Evolutionary conservation across 2,329 filamentous ascomycete genomes (phyloP).

Genomic region (Tolypocladium inflatum): DNA sequence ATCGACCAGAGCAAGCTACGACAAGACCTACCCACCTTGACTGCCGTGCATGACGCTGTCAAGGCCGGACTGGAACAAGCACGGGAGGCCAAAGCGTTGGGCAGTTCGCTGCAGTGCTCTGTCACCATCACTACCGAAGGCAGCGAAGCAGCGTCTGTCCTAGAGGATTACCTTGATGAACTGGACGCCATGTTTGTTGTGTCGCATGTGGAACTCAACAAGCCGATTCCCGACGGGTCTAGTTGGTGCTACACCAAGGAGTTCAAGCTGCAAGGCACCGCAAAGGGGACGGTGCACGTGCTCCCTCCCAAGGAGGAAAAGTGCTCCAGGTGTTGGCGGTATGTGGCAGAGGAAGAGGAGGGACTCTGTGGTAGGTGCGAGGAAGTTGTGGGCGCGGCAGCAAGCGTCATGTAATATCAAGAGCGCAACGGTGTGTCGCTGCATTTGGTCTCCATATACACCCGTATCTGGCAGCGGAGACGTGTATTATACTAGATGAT

Average conservation of each 20-base stretch:
- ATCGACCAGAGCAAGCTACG: slow-evolving; percentile 29
- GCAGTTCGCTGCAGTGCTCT: slow-evolving; percentile 70
- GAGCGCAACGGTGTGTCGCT: background rate
- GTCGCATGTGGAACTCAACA: slow-evolving; percentile 47
- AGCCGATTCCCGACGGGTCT: slow-evolving; percentile 13
- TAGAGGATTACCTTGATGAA: slow-evolving; percentile 37
- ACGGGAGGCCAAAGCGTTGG: slow-evolving; percentile 60
- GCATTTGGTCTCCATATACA: background rate
- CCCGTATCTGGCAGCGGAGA: background rate
- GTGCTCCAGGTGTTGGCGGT: slow-evolving; percentile 85
- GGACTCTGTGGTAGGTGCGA: slow-evolving; percentile 66
- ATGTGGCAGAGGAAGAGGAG: slow-evolving; percentile 57
- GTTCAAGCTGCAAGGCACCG: slow-evolving; percentile 29
- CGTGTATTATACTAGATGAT: background rate
- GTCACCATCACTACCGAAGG: slow-evolving; percentile 47
- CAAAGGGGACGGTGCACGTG: slow-evolving; percentile 30
- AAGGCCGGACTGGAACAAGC: slow-evolving; percentile 69
- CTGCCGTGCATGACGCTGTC: slow-evolving; percentile 52
- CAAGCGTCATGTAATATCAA: background rate
- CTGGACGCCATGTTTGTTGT: slow-evolving; percentile 60
- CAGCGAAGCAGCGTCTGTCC: slow-evolving; percentile 17
- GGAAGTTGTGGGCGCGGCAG: slow-evolving; percentile 39
- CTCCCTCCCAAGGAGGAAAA: slow-evolving; percentile 50
- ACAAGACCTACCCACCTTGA: slow-evolving; percentile 35
- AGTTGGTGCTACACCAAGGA: slow-evolving; percentile 32